phyloP scores from a whole-genome alignment of 345 rosid genomes.

The Heritiera littoralis region DNA sequence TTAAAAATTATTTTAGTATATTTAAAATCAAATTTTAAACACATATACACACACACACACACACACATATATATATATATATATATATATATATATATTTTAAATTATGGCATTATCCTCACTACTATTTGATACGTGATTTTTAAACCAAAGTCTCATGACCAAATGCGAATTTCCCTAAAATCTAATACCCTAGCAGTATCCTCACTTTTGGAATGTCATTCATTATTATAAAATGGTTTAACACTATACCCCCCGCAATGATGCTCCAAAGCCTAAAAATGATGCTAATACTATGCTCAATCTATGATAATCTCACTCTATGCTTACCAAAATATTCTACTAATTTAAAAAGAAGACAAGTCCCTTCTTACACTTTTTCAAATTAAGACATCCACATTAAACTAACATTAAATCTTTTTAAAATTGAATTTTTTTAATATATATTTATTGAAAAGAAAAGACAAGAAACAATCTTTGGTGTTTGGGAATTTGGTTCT shows the following conservation, averaged over 20 bases:
- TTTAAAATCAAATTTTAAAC: no score
- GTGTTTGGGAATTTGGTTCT: slow-evolving; percentile 20
- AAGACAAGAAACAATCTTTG: slow-evolving; percentile 11
- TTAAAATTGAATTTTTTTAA: not conserved
- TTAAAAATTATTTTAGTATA: no score
- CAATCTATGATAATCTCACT: not conserved
- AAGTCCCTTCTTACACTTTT: not conserved
- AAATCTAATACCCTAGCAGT: not conserved
- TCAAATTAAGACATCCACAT: not conserved
- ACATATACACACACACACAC: no score
- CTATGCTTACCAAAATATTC: not conserved
- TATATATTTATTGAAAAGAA: not conserved
- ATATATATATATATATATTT: no score
- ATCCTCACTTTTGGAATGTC: not conserved
- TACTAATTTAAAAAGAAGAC: not conserved
- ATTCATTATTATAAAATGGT: not conserved
- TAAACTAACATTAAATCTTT: not conserved
- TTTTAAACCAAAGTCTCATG: not conserved
- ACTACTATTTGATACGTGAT: no score
- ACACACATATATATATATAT: no score
- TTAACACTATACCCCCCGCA: not conserved
- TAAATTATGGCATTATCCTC: no score
- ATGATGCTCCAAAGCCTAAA: not conserved
- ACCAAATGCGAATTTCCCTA: not conserved
- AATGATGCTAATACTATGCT: not conserved